These are phyloP conservation scores for Penicillium sp. DNA, from an alignment of 2,329 filamentous ascomycete genomes.

Conservation along the genomic window DNA sequence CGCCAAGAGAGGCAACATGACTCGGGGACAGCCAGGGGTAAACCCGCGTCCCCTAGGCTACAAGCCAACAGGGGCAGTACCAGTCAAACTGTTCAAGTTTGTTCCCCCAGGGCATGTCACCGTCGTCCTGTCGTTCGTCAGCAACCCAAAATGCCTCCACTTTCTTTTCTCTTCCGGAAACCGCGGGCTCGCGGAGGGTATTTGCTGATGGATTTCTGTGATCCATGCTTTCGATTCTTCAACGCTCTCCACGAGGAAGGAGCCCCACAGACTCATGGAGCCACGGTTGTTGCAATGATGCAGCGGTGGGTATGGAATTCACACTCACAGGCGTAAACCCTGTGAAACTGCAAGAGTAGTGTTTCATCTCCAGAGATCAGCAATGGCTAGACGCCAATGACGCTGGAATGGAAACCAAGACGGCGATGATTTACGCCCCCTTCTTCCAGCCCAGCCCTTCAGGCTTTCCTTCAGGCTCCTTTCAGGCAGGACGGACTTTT, in stretches of 20 bases:
- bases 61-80: no score
- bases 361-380: slow-evolving; percentile 19
- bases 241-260: slow-evolving; percentile 5
- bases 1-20: slow-evolving; percentile 15
- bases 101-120: slow-evolving; percentile 4
- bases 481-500: slow-evolving; percentile 14
- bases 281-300: neutral
- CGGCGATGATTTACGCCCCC: slow-evolving; percentile 19
- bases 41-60: neutral
- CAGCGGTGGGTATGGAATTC: no score
- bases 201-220: neutral
- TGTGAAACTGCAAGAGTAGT: neutral
- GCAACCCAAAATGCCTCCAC: slow-evolving; percentile 2
- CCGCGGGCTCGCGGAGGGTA: no score
- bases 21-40: neutral
- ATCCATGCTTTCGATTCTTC: neutral
- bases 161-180: neutral
- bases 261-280: slow-evolving; percentile 3
- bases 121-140: slow-evolving; percentile 15
- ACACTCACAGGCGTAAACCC: no score
- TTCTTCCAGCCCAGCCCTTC: neutral
- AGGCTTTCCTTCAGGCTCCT: neutral
- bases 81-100: no score
- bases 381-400: slow-evolving; percentile 19
- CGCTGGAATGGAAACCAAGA: slow-evolving; percentile 6